Evolutionary conservation across 768 basidiomycete species (phyloP).

Genomic region (Chalciporus piperatus): DNA sequence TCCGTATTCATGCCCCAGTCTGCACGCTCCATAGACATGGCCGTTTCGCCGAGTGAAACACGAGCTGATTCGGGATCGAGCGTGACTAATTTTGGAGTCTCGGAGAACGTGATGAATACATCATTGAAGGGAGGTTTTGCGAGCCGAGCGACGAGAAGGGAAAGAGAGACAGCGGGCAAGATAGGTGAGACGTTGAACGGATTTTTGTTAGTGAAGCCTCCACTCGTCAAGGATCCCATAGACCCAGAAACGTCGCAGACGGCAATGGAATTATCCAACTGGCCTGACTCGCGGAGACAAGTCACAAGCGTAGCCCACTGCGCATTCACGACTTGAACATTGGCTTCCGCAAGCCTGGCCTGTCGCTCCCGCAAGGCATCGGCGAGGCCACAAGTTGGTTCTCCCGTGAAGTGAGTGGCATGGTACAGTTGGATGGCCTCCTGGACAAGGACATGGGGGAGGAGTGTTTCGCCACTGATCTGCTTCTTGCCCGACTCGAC

Average conservation of each 20-base stretch:
- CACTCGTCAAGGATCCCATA: conserved; percentile 48
- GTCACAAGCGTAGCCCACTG: conserved; percentile 66
- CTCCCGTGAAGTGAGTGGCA: not conserved
- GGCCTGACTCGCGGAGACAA: conserved; percentile 49
- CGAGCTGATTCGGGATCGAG: conserved; percentile 39
- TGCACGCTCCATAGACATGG: conserved; percentile 34
- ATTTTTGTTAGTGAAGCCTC: conserved; percentile 1
- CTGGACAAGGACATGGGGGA: conserved; percentile 59
- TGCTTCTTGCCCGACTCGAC: conserved; percentile 53
- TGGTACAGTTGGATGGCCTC: conserved; percentile 28
- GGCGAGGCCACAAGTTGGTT: not conserved
- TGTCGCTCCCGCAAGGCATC: conserved; percentile 25
- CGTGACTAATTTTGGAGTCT: conserved; percentile 44
- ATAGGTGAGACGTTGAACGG: conserved; percentile 42
- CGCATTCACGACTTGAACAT: conserved; percentile 50
- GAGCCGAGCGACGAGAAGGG: conserved; percentile 60
- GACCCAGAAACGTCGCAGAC: conserved; percentile 75
- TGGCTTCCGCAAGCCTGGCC: conserved; percentile 32
- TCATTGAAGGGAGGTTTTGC: conserved; percentile 63
- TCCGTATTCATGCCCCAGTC: conserved; percentile 62
- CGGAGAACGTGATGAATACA: conserved; percentile 69
- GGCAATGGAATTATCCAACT: conserved; percentile 61
- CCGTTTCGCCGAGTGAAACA: conserved; percentile 35
- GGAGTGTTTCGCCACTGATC: conserved; percentile 65
- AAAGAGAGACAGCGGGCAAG: conserved; percentile 60